phyloP scores from a whole-genome alignment of 371 early-diverging fungal genomes.

The Phascolomyces articulosus region DNA sequence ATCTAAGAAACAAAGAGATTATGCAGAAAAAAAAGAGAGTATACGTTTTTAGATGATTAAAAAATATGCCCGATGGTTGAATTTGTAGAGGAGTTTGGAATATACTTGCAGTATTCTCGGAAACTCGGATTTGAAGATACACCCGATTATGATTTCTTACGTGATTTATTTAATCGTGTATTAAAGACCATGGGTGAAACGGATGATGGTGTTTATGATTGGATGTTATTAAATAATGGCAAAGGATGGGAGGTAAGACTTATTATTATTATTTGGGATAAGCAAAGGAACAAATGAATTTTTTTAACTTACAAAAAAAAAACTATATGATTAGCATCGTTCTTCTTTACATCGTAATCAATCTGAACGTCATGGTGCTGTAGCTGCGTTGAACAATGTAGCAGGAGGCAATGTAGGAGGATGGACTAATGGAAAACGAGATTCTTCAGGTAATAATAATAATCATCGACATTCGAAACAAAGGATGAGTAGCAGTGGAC shows the following conservation, averaged over 20 bases:
- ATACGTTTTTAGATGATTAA: no score
- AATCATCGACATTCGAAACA: slow-evolving; percentile 18
- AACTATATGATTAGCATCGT: slow-evolving; percentile 4
- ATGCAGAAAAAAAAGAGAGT: slow-evolving; percentile 6
- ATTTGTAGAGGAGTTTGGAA: slow-evolving; percentile 75
- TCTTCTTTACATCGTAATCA: slow-evolving; percentile 21
- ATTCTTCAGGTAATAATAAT: no score
- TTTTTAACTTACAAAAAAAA: background rate
- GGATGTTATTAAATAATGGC: slow-evolving; percentile 80
- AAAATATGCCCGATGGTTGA: background rate
- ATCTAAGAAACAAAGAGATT: slow-evolving; percentile 10
- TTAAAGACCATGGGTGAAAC: slow-evolving; percentile 72
- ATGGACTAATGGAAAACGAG: slow-evolving; percentile 15
- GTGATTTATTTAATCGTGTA: slow-evolving; percentile 87
- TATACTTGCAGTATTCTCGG: slow-evolving; percentile 86
- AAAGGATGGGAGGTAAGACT: slow-evolving; percentile 55
- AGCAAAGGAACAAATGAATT: background rate
- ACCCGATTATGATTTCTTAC: slow-evolving; percentile 94
- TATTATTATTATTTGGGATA: background rate
- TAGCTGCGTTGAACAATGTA: slow-evolving; percentile 24
- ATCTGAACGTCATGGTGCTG: slow-evolving; percentile 22
- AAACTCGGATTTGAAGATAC: slow-evolving; percentile 94
- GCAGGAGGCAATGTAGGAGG: slow-evolving; percentile 8
- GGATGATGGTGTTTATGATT: slow-evolving; percentile 95
- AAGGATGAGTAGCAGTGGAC: slow-evolving; percentile 10